These are phyloP conservation scores for Chlorella ohadii DNA, from an alignment of 139 green algal species.

Conservation along the genomic window DNA sequence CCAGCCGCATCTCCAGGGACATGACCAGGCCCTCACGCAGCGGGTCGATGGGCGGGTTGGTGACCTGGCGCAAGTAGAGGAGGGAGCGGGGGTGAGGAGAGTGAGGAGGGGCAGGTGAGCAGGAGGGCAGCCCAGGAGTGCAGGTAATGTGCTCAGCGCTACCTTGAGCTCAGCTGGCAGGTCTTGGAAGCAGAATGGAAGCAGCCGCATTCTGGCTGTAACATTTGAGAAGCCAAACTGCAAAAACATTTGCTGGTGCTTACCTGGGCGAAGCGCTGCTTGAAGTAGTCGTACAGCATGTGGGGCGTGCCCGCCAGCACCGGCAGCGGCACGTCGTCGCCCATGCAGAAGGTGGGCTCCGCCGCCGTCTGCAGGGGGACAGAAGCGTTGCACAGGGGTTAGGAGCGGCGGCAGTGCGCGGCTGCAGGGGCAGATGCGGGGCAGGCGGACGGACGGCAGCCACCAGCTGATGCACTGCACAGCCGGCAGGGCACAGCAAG, in stretches of 20 bases:
- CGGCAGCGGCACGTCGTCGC: constrained; percentile 96
- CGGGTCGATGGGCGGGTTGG: constrained; percentile 99
- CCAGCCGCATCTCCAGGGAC: constrained; percentile 95
- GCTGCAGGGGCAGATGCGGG: no score
- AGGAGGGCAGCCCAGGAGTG: neutral
- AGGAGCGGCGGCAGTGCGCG: no score
- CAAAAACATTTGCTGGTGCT: neutral
- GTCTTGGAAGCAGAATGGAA: no score
- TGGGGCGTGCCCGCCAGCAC: constrained; percentile 93
- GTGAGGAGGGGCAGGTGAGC: neutral
- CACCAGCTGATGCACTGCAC: no score
- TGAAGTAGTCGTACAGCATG: constrained; percentile 99
- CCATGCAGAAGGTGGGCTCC: constrained; percentile 99
- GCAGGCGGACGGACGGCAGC: no score
- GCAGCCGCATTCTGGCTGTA: no score
- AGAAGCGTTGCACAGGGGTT: no score
- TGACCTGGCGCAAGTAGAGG: constrained; percentile 80
- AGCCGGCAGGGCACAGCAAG: no score
- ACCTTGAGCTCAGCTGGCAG: no score
- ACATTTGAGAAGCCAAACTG: no score
- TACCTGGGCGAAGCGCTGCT: constrained; percentile 99
- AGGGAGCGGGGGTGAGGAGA: neutral
- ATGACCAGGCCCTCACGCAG: constrained; percentile 99
- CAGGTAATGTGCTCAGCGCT: no score
- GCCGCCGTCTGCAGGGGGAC: constrained; percentile 71